Conservation (phyloP, 768 basidiomycete species). For the Lentinus tigrinus region DNA sequence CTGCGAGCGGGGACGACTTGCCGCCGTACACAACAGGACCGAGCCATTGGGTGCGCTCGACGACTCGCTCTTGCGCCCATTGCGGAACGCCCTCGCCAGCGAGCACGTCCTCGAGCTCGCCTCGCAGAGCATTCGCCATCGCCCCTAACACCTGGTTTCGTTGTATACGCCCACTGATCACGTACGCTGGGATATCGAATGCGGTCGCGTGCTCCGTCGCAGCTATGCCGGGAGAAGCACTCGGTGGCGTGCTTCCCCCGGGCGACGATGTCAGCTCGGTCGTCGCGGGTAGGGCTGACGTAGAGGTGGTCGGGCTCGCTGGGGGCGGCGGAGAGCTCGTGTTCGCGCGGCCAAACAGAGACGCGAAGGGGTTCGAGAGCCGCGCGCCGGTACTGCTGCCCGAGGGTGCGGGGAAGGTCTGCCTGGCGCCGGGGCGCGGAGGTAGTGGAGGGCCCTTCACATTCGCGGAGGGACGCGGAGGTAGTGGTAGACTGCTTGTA, state of each 20-base stretch:
- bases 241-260: conserved; percentile 12
- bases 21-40: conserved; percentile 57
- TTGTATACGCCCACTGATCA: conserved; percentile 52
- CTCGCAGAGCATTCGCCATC: conserved; percentile 51
- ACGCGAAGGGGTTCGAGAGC: conserved; percentile 74
- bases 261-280: conserved; percentile 12
- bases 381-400: conserved; percentile 35
- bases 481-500: conserved; percentile 26
- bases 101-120: conserved; percentile 50
- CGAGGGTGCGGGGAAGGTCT: background rate
- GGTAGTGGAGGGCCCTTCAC: conserved; percentile 48
- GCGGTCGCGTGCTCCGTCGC: conserved; percentile 29
- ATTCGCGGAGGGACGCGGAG: conserved; percentile 34
- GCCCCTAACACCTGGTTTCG: conserved; percentile 52
- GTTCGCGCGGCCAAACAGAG: conserved; percentile 60
- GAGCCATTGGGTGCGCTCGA: conserved; percentile 51
- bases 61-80: conserved; percentile 64
- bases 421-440: conserved; percentile 30
- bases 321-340: conserved; percentile 32
- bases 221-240: conserved; percentile 32
- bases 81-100: conserved; percentile 41
- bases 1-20: background rate
- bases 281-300: conserved; percentile 6
- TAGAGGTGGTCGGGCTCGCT: conserved; percentile 20
- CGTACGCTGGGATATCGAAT: conserved; percentile 60